Evolutionary conservation across 306 rosid species (phyloP).

Genomic region (Erythrophleum fordii): DNA sequence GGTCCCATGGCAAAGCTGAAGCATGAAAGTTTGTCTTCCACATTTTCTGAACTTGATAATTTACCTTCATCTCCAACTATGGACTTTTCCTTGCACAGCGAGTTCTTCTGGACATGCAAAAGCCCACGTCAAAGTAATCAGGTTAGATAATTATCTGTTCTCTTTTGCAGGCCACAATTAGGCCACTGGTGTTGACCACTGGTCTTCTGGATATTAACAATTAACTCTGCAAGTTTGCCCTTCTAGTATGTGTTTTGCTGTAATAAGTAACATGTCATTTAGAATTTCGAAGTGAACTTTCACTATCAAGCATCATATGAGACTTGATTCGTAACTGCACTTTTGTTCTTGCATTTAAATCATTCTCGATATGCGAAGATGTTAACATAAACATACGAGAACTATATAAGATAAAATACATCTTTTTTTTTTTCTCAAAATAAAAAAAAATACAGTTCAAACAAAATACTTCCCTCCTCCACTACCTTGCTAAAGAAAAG

Average conservation of each 20-base stretch:
- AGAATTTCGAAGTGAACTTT: neutral
- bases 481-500: neutral
- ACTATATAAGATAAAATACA: neutral
- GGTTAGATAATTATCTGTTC: conserved; percentile 54
- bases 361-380: conserved; percentile 17
- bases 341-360: neutral
- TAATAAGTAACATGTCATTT: neutral
- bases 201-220: conserved; percentile 18
- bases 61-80: conserved; percentile 53
- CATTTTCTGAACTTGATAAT: conserved; percentile 59
- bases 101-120: conserved; percentile 67
- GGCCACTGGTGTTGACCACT: conserved; percentile 11
- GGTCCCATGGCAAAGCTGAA: conserved; percentile 47
- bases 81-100: conserved; percentile 67
- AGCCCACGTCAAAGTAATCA: conserved; percentile 69
- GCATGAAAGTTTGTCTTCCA: conserved; percentile 50
- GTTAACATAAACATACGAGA: conserved; percentile 1
- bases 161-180: conserved; percentile 7
- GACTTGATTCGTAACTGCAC: conserved; percentile 7
- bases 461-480: neutral
- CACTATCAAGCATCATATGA: conserved; percentile 2
- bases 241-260: conserved; percentile 18
- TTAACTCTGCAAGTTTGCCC: conserved; percentile 15
- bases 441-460: neutral
- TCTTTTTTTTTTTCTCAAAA: neutral